Evolutionary conservation across 331 rosid genomes (phyloP).

Genomic region (Rhamnella rubrinervis): DNA sequence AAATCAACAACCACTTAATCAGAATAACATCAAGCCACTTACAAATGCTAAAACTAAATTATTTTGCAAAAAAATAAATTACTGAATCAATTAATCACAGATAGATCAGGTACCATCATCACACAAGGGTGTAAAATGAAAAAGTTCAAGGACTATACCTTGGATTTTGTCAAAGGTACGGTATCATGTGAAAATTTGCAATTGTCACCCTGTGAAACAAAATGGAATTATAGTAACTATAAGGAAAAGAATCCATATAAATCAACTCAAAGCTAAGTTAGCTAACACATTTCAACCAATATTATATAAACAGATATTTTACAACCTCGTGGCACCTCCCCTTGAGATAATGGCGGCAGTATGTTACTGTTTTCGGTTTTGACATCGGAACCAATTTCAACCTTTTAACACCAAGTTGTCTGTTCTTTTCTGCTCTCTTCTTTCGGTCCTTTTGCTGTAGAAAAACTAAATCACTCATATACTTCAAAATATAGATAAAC

Average conservation of each 20-base stretch:
- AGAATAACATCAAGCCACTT: not conserved
- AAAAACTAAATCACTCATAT: slow-evolving; percentile 8
- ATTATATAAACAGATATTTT: not conserved
- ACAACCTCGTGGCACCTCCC: slow-evolving; percentile 86
- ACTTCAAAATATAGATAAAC: not conserved
- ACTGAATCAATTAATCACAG: not conserved
- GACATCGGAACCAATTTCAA: slow-evolving; percentile 45
- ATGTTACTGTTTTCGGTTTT: slow-evolving; percentile 43
- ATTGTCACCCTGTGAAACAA: slow-evolving; percentile 69
- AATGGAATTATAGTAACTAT: slow-evolving; percentile 10
- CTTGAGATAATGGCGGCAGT: slow-evolving; percentile 68
- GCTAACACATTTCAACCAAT: too few species aligned
- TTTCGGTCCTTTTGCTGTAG: slow-evolving; percentile 46
- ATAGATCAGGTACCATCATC: not conserved
- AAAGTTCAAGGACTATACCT: slow-evolving; percentile 33
- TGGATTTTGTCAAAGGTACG: slow-evolving; percentile 71
- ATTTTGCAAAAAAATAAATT: not conserved
- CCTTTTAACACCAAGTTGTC: slow-evolving; percentile 68
- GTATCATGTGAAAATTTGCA: slow-evolving; percentile 84
- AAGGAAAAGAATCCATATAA: not conserved
- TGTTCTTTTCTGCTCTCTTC: slow-evolving; percentile 60
- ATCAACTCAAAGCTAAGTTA: not conserved
- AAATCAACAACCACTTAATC: not conserved
- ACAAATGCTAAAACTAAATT: not conserved
- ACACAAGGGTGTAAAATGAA: not conserved